Conservation (phyloP, 2,329 filamentous ascomycete species). For the Penicillium sp. region DNA sequence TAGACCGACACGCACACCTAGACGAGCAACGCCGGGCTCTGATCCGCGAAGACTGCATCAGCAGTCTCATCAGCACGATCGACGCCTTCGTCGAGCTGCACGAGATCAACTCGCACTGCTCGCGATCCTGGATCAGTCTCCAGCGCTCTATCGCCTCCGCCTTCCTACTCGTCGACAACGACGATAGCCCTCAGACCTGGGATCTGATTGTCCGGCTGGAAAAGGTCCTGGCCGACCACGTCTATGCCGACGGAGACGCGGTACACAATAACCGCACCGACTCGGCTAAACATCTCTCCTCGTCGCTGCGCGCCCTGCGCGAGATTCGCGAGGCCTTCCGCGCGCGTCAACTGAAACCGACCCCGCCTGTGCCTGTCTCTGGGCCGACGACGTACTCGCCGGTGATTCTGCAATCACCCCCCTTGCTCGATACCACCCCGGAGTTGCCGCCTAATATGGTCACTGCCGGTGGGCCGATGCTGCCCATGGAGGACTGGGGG, state of each 20-base stretch:
- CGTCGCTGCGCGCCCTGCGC: constrained; percentile 36
- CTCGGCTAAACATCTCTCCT: constrained; percentile 37
- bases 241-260: constrained; percentile 29
- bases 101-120: constrained; percentile 38
- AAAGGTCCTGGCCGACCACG: constrained; percentile 34
- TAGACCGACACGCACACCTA: constrained; percentile 46
- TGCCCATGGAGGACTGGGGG: constrained; percentile 26
- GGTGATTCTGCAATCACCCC: constrained; percentile 19
- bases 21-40: constrained; percentile 37
- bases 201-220: constrained; percentile 35
- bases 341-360: constrained; percentile 16
- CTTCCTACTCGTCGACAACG: constrained; percentile 40
- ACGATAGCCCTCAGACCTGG: constrained; percentile 31
- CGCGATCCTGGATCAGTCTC: constrained; percentile 46
- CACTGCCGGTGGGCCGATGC: not conserved
- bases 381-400: constrained; percentile 11
- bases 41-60: constrained; percentile 55
- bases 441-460: constrained; percentile 5
- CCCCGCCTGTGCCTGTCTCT: not conserved
- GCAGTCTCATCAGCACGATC: constrained; percentile 55
- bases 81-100: constrained; percentile 60
- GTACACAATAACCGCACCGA: constrained; percentile 34
- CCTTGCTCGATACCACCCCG: constrained; percentile 13
- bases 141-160: constrained; percentile 46
- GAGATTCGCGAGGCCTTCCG: constrained; percentile 36